Evolutionary conservation across 257 asterid genomes (phyloP).

Genomic region (Leonotis leonurus): DNA sequence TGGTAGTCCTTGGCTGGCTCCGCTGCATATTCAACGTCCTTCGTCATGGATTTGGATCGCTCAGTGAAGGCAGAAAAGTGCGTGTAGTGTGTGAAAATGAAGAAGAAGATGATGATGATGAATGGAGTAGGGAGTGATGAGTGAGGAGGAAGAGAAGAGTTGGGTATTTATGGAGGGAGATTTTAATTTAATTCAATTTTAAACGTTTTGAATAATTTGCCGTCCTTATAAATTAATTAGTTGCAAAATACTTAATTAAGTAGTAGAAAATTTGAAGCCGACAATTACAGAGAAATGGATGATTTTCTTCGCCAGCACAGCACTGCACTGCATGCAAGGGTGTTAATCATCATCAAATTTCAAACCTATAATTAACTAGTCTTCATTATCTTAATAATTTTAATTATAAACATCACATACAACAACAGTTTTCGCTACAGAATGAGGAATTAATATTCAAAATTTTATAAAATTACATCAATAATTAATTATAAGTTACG

Average conservation of each 20-base stretch:
- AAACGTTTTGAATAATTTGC: slow-evolving; percentile 10
- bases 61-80: neutral
- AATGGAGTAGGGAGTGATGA: neutral
- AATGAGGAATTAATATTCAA: neutral
- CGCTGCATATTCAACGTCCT: slow-evolving; percentile 42
- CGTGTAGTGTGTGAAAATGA: neutral
- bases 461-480: neutral
- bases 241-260: neutral
- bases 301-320: slow-evolving; percentile 20
- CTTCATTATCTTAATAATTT: too few species aligned
- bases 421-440: neutral
- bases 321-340: too few species aligned
- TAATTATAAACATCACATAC: too few species aligned
- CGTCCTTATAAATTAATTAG: slow-evolving; percentile 8
- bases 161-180: slow-evolving; percentile 24
- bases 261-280: slow-evolving; percentile 13
- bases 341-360: neutral
- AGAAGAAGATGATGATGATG: neutral
- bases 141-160: neutral
- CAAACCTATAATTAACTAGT: too few species aligned
- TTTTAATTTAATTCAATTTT: neutral
- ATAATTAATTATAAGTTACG: too few species aligned
- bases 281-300: slow-evolving; percentile 13
- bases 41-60: slow-evolving; percentile 43
- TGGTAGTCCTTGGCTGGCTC: slow-evolving; percentile 60